Evolutionary conservation across 73 alveolate genomes (phyloP).

Genomic region (Uronychia setigera): DNA sequence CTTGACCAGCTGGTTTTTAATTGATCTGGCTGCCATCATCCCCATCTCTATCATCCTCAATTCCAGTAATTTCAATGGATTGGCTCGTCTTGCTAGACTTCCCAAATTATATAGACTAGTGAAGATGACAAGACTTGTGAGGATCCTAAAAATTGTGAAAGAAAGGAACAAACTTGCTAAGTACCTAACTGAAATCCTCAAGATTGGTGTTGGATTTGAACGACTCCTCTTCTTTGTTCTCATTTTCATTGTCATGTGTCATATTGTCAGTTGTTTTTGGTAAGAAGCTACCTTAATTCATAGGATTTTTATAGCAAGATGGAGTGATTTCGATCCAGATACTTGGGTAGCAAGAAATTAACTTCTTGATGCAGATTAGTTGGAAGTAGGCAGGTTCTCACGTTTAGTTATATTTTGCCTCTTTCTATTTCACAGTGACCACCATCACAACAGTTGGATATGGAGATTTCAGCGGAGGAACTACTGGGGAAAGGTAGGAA

Average conservation of each 20-base stretch:
- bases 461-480: conserved; percentile 83
- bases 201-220: conserved; percentile 62
- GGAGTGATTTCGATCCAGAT: conserved; percentile 32
- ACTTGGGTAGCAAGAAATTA: conserved; percentile 62
- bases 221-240: conserved; percentile 57
- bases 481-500: conserved; percentile 63
- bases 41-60: conserved; percentile 17
- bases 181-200: conserved; percentile 52
- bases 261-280: conserved; percentile 73
- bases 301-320: conserved; percentile 60
- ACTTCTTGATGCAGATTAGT: conserved; percentile 43
- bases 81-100: conserved; percentile 71
- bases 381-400: conserved; percentile 12
- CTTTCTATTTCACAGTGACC: conserved; percentile 86
- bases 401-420: conserved; percentile 66
- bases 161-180: conserved; percentile 70
- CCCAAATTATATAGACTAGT: conserved; percentile 78
- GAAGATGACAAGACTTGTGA: conserved; percentile 79
- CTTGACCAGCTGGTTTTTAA: conserved; percentile 39
- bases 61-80: conserved; percentile 25
- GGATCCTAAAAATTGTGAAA: conserved; percentile 83
- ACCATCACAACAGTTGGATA: conserved; percentile 94
- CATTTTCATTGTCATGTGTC: conserved; percentile 51
- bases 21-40: conserved; percentile 43
- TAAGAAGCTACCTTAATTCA: conserved; percentile 9